phyloP scores from a whole-genome alignment of 495 filamentous ascomycete genomes.

The Aspergillus panamensis region DNA sequence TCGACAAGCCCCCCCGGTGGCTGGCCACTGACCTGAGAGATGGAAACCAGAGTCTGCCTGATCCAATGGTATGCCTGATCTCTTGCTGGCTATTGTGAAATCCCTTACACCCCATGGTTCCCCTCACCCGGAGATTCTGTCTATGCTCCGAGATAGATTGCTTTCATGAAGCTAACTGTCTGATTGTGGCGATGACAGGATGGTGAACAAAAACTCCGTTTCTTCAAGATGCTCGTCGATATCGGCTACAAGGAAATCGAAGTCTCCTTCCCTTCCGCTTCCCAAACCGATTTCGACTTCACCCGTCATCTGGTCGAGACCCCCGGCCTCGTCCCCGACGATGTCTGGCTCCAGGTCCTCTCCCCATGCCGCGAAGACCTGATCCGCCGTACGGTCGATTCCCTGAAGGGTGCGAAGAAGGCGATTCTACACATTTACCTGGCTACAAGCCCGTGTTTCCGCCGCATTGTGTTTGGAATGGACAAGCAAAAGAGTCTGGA shows the following conservation, averaged over 20 bases:
- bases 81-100: no score
- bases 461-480: slow-evolving; percentile 83
- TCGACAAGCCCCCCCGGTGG: slow-evolving; percentile 80
- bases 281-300: slow-evolving; percentile 93
- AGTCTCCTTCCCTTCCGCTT: slow-evolving; percentile 91
- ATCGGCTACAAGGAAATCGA: slow-evolving; percentile 99
- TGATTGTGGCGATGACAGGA: slow-evolving; percentile 50
- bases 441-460: slow-evolving; percentile 91
- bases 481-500: slow-evolving; percentile 76
- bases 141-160: not conserved
- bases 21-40: slow-evolving; percentile 81
- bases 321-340: slow-evolving; percentile 79
- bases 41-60: slow-evolving; percentile 83
- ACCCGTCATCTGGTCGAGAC: slow-evolving; percentile 85
- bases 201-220: slow-evolving; percentile 88
- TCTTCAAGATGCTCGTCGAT: slow-evolving; percentile 90
- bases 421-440: slow-evolving; percentile 97
- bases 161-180: slow-evolving; percentile 1
- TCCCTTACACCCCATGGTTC: not conserved
- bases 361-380: slow-evolving; percentile 91
- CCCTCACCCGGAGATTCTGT: no score
- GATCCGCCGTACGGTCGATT: slow-evolving; percentile 86
- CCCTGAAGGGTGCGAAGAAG: slow-evolving; percentile 86
- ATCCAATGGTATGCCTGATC: slow-evolving; percentile 68
- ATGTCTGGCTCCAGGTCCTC: slow-evolving; percentile 95